Evolutionary conservation across 257 asterid species (phyloP).

Genomic region (Solanum arcanum): DNA sequence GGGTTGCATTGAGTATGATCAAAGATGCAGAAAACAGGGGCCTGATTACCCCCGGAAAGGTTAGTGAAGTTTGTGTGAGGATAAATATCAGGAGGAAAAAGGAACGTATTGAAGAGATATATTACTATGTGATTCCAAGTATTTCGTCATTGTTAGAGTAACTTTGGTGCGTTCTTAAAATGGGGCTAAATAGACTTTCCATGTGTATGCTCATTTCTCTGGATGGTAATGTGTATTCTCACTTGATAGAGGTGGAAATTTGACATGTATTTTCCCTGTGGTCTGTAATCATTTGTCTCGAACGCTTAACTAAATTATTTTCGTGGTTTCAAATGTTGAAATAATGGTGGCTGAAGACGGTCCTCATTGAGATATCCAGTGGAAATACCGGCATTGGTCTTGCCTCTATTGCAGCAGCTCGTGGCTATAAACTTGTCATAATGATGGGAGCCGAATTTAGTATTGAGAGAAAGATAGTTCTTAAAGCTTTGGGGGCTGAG

Average conservation of each 20-base stretch:
- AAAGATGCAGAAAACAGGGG: conserved; percentile 47
- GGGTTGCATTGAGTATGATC: conserved; percentile 33
- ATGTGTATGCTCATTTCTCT: too few species aligned
- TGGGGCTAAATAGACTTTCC: too few species aligned
- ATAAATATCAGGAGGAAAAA: background rate
- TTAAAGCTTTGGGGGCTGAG: conserved; percentile 36
- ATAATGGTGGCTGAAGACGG: conserved; percentile 17
- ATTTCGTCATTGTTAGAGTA: too few species aligned
- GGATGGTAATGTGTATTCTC: too few species aligned
- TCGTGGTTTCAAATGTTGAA: background rate
- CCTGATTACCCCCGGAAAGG: conserved; percentile 35
- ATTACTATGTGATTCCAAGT: background rate
- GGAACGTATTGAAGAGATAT: background rate
- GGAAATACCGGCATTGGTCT: conserved; percentile 45
- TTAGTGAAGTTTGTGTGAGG: background rate
- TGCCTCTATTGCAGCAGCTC: conserved; percentile 27
- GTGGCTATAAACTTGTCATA: conserved; percentile 27
- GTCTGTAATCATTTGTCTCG: background rate
- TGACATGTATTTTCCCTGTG: background rate
- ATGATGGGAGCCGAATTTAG: conserved; percentile 25
- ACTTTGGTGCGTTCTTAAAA: too few species aligned
- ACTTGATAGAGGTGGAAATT: background rate
- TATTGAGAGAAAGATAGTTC: conserved; percentile 28
- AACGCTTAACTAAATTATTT: background rate
- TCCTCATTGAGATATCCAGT: conserved; percentile 28